A percentile compares a stretch with the other conserved stretches of the same genome.
Evolutionary conservation across 495 filamentous ascomycete genomes (phyloP).

Genomic region (Copromyces sp.): DNA sequence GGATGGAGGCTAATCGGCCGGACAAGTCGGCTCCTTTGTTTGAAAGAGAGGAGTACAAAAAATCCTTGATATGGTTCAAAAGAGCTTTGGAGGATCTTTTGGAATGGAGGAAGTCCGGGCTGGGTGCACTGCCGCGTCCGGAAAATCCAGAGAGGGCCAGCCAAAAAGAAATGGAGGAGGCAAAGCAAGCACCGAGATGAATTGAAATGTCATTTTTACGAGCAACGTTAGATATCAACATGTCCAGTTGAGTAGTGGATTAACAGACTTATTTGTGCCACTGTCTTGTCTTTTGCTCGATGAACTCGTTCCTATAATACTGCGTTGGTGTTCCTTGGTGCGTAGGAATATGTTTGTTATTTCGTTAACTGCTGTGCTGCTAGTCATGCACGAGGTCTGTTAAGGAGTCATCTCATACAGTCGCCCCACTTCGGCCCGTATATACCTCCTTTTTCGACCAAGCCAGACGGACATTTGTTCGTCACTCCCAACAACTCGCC

Average conservation of each 20-base stretch:
- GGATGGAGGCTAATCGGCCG: not conserved
- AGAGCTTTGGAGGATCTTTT: not conserved
- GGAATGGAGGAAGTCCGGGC: not conserved
- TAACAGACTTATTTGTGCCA: not conserved
- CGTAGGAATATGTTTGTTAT: too few species aligned
- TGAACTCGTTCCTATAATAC: not conserved
- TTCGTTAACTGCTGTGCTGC: not conserved
- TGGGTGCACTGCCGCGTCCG: not conserved
- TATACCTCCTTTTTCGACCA: not conserved
- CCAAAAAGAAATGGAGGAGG: not conserved
- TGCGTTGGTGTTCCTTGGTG: not conserved
- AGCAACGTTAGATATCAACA: not conserved
- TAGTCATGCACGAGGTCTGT: not conserved
- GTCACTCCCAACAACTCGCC: not conserved
- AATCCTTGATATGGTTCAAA: not conserved
- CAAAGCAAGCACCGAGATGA: not conserved
- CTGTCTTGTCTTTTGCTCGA: not conserved
- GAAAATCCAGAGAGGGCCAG: not conserved
- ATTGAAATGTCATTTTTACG: not conserved
- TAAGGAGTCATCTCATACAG: not conserved
- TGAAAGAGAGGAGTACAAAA: not conserved
- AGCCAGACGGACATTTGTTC: not conserved
- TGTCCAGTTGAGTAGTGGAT: not conserved
- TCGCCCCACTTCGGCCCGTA: not conserved
- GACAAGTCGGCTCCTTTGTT: not conserved